phyloP scores from a whole-genome alignment of 2,329 filamentous ascomycete genomes.

The Trichoderma arundinaceum region DNA sequence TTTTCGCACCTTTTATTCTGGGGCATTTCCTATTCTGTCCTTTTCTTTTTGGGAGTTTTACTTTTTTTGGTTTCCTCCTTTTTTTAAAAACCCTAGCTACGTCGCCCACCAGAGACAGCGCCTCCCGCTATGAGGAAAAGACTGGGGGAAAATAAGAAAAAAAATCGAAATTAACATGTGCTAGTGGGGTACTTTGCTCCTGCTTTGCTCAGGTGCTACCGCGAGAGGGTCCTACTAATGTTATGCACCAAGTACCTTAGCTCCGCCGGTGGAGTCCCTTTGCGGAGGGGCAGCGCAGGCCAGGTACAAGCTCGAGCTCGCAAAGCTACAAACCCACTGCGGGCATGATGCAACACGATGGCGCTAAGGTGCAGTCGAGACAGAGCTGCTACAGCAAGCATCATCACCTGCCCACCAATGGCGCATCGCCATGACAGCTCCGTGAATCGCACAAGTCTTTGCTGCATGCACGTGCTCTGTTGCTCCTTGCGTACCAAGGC shows the following conservation, averaged over 20 bases:
- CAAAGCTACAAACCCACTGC: slow-evolving; percentile 10
- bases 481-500: background rate
- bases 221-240: background rate
- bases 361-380: slow-evolving; percentile 7
- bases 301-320: slow-evolving; percentile 14
- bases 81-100: background rate
- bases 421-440: slow-evolving; percentile 9
- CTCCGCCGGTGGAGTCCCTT: slow-evolving; percentile 20
- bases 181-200: slow-evolving; percentile 22
- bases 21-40: background rate
- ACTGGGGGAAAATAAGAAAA: background rate
- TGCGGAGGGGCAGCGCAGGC: background rate
- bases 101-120: slow-evolving; percentile 6
- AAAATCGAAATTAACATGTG: slow-evolving; percentile 30
- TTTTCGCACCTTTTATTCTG: background rate
- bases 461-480: background rate
- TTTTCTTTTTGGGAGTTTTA: background rate
- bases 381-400: slow-evolving; percentile 7
- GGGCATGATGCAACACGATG: slow-evolving; percentile 26
- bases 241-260: slow-evolving; percentile 12
- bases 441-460: slow-evolving; percentile 2
- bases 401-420: slow-evolving; percentile 29
- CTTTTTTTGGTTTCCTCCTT: background rate
- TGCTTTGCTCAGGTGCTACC: background rate
- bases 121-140: slow-evolving; percentile 15